Conservation (phyloP, 441 rosid species). For the Rhodomyrtus psidioides region DNA sequence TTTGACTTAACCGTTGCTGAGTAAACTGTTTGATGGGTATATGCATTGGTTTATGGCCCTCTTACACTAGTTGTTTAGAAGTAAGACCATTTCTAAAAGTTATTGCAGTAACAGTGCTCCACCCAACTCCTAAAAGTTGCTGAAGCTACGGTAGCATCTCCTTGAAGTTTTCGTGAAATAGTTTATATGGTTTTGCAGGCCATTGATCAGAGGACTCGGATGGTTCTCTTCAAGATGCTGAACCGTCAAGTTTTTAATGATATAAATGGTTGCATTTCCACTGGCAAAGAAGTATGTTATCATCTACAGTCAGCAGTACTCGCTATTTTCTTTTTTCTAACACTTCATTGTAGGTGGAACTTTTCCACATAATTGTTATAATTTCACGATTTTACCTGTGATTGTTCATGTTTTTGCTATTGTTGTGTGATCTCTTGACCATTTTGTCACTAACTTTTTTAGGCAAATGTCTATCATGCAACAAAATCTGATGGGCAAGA, state of each 20-base stretch:
- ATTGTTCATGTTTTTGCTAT: neutral
- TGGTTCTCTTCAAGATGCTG: conserved; percentile 89
- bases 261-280: conserved; percentile 90
- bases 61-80: neutral
- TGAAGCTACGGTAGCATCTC: neutral
- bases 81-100: neutral
- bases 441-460: neutral
- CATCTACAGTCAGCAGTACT: neutral
- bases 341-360: neutral
- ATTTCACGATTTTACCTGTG: neutral
- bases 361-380: neutral
- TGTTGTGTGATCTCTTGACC: neutral
- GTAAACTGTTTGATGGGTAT: neutral
- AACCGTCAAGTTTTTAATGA: conserved; percentile 74
- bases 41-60: neutral
- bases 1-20: neutral
- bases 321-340: neutral
- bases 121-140: neutral
- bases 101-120: neutral
- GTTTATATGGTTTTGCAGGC: conserved; percentile 38
- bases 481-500: conserved; percentile 79
- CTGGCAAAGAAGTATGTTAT: conserved; percentile 78
- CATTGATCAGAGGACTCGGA: conserved; percentile 88
- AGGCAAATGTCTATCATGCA: conserved; percentile 99
- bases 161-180: neutral